A percentile compares a stretch with the other conserved stretches of the same genome.
Conservation (phyloP, 2,329 filamentous ascomycete species). For the Xylaria sp. region DNA sequence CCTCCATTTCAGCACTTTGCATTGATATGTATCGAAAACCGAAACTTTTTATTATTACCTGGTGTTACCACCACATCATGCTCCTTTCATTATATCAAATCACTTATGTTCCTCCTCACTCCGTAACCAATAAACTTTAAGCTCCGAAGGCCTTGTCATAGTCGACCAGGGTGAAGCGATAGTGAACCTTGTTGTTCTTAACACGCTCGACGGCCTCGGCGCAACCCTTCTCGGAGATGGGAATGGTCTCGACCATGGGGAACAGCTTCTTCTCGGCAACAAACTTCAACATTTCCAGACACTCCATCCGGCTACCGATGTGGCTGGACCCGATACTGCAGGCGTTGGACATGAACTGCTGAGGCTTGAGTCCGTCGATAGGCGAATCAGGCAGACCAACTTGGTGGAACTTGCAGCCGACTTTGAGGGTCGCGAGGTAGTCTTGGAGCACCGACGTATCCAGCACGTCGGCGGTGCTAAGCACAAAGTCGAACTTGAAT, state of each 20-base stretch:
- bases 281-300: conserved; percentile 67
- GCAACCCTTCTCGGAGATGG: conserved; percentile 73
- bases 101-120: not conserved
- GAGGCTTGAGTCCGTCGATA: conserved; percentile 55
- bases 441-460: conserved; percentile 64
- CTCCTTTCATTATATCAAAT: not conserved
- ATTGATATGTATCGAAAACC: not conserved
- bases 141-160: conserved; percentile 73
- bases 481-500: conserved; percentile 61
- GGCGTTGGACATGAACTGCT: conserved; percentile 55
- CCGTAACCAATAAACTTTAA: conserved; percentile 12
- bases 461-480: conserved; percentile 61
- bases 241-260: conserved; percentile 65
- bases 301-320: conserved; percentile 69
- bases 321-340: conserved; percentile 61
- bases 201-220: conserved; percentile 76
- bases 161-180: conserved; percentile 75
- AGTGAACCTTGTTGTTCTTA: conserved; percentile 76
- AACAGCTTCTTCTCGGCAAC: conserved; percentile 64
- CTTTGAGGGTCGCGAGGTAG: conserved; percentile 62
- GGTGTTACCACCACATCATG: not conserved
- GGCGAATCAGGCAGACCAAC: conserved; percentile 66
- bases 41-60: not conserved
- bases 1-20: not conserved
- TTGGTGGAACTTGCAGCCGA: conserved; percentile 66